Evolutionary conservation across 1,139 yeast species (phyloP).

Genomic region (Nakaseomyces delphensis): DNA sequence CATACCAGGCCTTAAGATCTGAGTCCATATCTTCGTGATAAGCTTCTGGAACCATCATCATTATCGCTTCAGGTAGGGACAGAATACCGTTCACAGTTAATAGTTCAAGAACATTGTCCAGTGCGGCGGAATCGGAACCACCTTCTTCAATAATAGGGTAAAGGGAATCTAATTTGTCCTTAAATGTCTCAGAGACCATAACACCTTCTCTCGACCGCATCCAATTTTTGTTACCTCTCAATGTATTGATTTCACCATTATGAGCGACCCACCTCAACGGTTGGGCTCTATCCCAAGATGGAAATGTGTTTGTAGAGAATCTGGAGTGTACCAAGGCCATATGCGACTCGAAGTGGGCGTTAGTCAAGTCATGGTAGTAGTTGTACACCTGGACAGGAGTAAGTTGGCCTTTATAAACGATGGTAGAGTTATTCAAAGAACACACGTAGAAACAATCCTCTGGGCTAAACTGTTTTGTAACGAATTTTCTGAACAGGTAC

Average conservation of each 20-base stretch:
- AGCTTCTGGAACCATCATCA: slow-evolving; percentile 96
- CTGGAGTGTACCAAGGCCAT: slow-evolving; percentile 95
- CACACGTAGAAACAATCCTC: slow-evolving; percentile 98
- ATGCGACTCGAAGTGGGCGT: slow-evolving; percentile 89
- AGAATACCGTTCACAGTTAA: slow-evolving; percentile 86
- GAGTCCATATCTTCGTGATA: slow-evolving; percentile 97
- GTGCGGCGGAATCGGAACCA: slow-evolving; percentile 98
- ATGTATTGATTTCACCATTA: slow-evolving; percentile 95
- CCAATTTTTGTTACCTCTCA: slow-evolving; percentile 98
- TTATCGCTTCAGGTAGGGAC: slow-evolving; percentile 92
- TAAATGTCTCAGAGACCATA: slow-evolving; percentile 78
- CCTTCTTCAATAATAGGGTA: slow-evolving; percentile 97
- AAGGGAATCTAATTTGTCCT: slow-evolving; percentile 81
- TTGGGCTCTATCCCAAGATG: slow-evolving; percentile 99
- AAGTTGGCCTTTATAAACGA: slow-evolving; percentile 95
- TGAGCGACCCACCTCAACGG: slow-evolving; percentile 97
- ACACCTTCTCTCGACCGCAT: slow-evolving; percentile 98
- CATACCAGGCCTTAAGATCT: slow-evolving; percentile 87
- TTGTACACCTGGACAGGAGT: slow-evolving; percentile 94
- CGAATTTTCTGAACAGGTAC: slow-evolving; percentile 78
- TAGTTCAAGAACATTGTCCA: slow-evolving; percentile 89
- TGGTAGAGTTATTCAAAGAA: slow-evolving; percentile 79
- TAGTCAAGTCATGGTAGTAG: slow-evolving; percentile 86
- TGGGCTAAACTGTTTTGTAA: slow-evolving; percentile 83
- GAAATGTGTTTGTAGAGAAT: slow-evolving; percentile 96